These are phyloP conservation scores for Globisporangium radiosum DNA, from an alignment of 352 stramenopile species.

Conservation along the genomic window DNA sequence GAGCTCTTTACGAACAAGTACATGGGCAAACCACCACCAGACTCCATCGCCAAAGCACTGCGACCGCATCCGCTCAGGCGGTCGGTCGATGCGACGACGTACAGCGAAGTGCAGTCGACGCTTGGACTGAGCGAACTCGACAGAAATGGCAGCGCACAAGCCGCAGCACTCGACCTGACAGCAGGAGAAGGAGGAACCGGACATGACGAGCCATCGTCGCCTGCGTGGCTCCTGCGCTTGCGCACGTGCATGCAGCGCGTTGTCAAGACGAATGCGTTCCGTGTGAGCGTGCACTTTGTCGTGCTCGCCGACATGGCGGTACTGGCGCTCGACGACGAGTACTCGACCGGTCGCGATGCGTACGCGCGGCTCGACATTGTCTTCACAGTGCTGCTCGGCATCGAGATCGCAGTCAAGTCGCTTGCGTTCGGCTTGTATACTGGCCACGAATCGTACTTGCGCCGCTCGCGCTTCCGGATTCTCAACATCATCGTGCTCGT, in stretches of 20 bases:
- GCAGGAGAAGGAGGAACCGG: neutral
- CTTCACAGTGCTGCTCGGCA: slow-evolving; percentile 51
- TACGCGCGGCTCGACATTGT: slow-evolving; percentile 35
- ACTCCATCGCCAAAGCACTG: too few relatives aligned
- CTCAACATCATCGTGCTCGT: slow-evolving; percentile 47
- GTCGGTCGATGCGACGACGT: slow-evolving; percentile 14
- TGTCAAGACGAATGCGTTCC: slow-evolving; percentile 47
- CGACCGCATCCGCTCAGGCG: neutral
- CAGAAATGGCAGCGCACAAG: neutral
- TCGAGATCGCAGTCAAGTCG: slow-evolving; percentile 55
- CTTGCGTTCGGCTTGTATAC: slow-evolving; percentile 44
- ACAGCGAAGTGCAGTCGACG: slow-evolving; percentile 7
- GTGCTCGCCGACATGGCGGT: slow-evolving; percentile 48
- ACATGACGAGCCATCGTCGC: neutral
- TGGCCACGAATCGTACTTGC: slow-evolving; percentile 42
- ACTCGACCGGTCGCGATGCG: slow-evolving; percentile 15
- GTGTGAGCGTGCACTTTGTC: slow-evolving; percentile 30
- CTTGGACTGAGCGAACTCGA: slow-evolving; percentile 4
- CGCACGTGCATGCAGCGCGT: slow-evolving; percentile 21
- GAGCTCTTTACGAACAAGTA: slow-evolving; percentile 38
- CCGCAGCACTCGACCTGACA: neutral
- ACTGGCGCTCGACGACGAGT: slow-evolving; percentile 54
- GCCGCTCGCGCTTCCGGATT: slow-evolving; percentile 34
- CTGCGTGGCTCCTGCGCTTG: slow-evolving; percentile 18
- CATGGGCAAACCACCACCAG: slow-evolving; percentile 13